Conservation (phyloP, 1,139 yeast genomes). For the Diutina scorzettiae region DNA sequence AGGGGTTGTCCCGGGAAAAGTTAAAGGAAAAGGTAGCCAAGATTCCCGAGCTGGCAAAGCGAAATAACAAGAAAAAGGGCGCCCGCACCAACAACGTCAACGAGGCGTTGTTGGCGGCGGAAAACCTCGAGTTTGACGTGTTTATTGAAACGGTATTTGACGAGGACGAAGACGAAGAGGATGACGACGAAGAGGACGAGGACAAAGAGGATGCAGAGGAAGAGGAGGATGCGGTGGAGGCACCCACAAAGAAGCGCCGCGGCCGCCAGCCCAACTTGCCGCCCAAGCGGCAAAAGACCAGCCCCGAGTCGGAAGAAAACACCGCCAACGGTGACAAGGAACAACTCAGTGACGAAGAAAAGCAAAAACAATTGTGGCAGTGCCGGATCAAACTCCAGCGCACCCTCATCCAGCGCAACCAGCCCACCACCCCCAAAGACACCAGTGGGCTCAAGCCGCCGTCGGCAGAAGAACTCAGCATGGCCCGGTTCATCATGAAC, state of each 20-base stretch:
- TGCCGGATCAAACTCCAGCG: conserved; percentile 36
- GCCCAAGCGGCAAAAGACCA: neutral
- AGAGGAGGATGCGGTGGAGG: conserved; percentile 6
- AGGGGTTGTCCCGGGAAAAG: conserved; percentile 11
- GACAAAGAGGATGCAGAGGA: conserved; percentile 21
- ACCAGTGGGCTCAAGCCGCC: conserved; percentile 25
- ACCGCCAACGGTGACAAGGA: neutral
- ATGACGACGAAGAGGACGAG: conserved; percentile 16
- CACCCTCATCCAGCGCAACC: conserved; percentile 33
- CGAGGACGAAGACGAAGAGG: conserved; percentile 7
- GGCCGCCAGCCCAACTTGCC: conserved; percentile 6
- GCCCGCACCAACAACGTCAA: conserved; percentile 23
- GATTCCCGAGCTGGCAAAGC: conserved; percentile 17
- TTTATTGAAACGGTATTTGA: conserved; percentile 23
- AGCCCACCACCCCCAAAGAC: conserved; percentile 26
- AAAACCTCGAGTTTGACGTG: conserved; percentile 24
- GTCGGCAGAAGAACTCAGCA: conserved; percentile 42
- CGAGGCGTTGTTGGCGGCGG: conserved; percentile 31
- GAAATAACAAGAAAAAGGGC: conserved; percentile 13
- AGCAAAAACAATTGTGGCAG: conserved; percentile 35
- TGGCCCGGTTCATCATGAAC: conserved; percentile 40
- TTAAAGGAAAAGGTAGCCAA: conserved; percentile 19
- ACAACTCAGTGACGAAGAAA: conserved; percentile 16
- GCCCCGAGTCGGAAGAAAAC: neutral
- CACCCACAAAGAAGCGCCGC: conserved; percentile 5